Base-by-base conservation (phyloP, 345 rosid species). In the Citrus mangshanensis region DNA sequence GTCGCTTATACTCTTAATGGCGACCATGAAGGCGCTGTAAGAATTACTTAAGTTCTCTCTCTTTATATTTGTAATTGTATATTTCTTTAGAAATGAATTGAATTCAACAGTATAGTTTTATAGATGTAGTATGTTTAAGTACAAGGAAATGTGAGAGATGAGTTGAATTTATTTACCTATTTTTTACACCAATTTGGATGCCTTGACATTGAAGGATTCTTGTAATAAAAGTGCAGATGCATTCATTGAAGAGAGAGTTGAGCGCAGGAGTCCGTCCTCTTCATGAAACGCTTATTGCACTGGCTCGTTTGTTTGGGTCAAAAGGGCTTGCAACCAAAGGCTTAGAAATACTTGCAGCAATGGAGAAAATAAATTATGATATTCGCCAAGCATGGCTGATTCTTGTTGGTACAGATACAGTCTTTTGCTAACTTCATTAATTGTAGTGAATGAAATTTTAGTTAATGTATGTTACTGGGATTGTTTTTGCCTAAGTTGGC, bases 1-100 rank as follows among this genome's bases (percentile, higher is more conserved):
- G 94, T 89, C 4, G 91, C 98, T 49, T 85, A 90, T 68, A 82
- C 78, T 21, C 93, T 95, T 51, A 87, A 82, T 40, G 96, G 93
- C 63, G 97, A 95, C 81, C 88, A 74, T 3, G 89, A 91, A 85
- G 99, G 99, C 92, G 96, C 97, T 87, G 98, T 95, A 91, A 30
- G 73, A 27, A 35, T 46, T 7, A 51, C 70, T 24, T 35, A 16
- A 58, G 54, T 63, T 63, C 67, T 28, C 37, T 40, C 14, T 68
- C 56, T n/a, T 42, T 42, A 13, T 14, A 30, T 30, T 28, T 63
- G 67, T 30, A 61, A 27, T 8, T 12, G 22, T 14, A 30, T 5
- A 28, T 28, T 4, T 63, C 4, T 28, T 27, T 63, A 14, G 22
- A 5, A 30, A 28, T 63, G 4, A 63, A 32, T 18, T 32, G 34